Evolutionary conservation across 1,284 basidiomycete genomes (phyloP).

Genomic region (Cutaneotrichosporon sp.): DNA sequence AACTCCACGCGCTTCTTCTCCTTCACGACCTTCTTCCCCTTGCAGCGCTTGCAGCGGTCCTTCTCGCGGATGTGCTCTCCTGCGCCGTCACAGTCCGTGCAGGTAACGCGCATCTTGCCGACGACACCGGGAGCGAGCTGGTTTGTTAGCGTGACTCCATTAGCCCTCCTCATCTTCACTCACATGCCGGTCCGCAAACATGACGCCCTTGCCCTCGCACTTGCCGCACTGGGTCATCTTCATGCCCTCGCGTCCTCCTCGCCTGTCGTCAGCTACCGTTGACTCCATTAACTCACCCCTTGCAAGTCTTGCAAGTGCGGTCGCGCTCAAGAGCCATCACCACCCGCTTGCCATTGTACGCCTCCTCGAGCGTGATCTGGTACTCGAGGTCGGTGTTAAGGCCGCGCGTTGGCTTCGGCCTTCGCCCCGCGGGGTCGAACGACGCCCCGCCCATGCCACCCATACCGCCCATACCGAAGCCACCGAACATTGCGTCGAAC

Average conservation of each 20-base stretch:
- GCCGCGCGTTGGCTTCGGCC: constrained; percentile 56
- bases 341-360: constrained; percentile 87
- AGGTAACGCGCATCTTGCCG: constrained; percentile 59
- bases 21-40: constrained; percentile 78
- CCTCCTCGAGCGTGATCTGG: constrained; percentile 84
- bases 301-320: constrained; percentile 73
- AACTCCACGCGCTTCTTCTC: constrained; percentile 88
- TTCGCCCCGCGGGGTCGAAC: constrained; percentile 34
- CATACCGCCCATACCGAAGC: constrained; percentile 48
- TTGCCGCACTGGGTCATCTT: constrained; percentile 77
- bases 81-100: constrained; percentile 75
- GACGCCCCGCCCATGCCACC: constrained; percentile 47
- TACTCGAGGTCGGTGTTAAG: constrained; percentile 76
- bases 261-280: constrained; percentile 15
- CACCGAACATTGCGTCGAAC: constrained; percentile 75
- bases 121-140: constrained; percentile 54
- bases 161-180: constrained; percentile 17
- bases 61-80: constrained; percentile 84
- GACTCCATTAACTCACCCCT: constrained; percentile 60
- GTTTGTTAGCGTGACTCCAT: not conserved
- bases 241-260: constrained; percentile 56
- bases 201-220: constrained; percentile 70
- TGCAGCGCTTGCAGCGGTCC: constrained; percentile 96
- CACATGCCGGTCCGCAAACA: constrained; percentile 51
- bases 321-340: constrained; percentile 89